phyloP scores from a whole-genome alignment of 2,329 filamentous ascomycete genomes.

The Cladosporium halotolerans region DNA sequence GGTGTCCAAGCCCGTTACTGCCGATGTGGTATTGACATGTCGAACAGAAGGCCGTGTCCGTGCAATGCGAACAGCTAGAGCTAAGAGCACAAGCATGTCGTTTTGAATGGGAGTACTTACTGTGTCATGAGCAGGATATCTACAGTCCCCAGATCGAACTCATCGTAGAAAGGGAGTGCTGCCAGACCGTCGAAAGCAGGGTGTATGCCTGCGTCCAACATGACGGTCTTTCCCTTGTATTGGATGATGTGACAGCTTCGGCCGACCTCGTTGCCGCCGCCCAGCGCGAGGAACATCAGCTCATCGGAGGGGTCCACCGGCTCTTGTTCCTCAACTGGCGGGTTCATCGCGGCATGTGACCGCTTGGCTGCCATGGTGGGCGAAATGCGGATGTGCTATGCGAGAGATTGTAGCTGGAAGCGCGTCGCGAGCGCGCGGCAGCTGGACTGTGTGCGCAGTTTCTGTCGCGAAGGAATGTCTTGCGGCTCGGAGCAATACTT shows the following conservation, averaged over 20 bases:
- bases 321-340: conserved; percentile 67
- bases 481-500: too few species aligned
- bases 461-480: neutral
- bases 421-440: conserved; percentile 1
- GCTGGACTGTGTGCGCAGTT: neutral
- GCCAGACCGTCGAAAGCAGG: conserved; percentile 92
- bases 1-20: neutral
- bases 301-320: conserved; percentile 90
- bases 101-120: conserved; percentile 59
- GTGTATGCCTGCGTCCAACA: conserved; percentile 98
- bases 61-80: neutral
- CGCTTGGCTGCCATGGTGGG: conserved; percentile 81
- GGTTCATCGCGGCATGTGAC: conserved; percentile 56
- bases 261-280: conserved; percentile 94
- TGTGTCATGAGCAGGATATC: conserved; percentile 97
- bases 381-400: neutral
- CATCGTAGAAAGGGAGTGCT: conserved; percentile 92
- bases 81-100: neutral
- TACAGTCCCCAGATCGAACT: conserved; percentile 95
- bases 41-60: too few species aligned
- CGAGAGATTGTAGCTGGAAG: neutral
- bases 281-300: conserved; percentile 86
- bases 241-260: conserved; percentile 96
- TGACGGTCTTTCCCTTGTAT: conserved; percentile 98
- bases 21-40: neutral